Base-by-base conservation (phyloP, 2,329 filamentous ascomycete genomes). In the Pleoardoris graminearum region DNA sequence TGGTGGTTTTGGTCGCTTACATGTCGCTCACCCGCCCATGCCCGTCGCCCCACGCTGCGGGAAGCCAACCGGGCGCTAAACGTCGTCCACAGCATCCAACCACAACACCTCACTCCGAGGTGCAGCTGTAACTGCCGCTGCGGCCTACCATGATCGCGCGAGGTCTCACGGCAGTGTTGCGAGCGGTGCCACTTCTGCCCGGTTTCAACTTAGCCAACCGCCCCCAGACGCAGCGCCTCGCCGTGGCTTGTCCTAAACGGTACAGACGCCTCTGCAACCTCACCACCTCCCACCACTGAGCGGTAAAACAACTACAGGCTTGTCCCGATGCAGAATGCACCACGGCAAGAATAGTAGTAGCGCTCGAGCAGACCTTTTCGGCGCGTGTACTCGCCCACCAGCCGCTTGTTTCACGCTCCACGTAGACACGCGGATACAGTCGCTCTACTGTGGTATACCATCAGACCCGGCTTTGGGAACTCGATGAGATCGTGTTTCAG, bases 401-500 rank as follows among this genome's bases (percentile, higher is more conserved):
- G 57, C 59, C 65, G 63, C 67, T 65, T 63, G 70, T 73, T 73
- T 72, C 70, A 72, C 59, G 55, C 65, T 59, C 60, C 58, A 62
- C 60, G 63, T 62, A 65, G 59, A 58, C 64, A 60, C 16, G 12
- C 45, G 50, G 46, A 49, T 50, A 53, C 51, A 47, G 6, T 39
- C 46, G 58, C 65, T 61, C 57, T 59, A 52, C 52, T 22, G 56
- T 59, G 55, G 54, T 49, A 62, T 53, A 61, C 59, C 66, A 61
- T 54, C 58, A 55, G 58, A 47, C 63, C 63, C 54, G 53, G 55
- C 59, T 54, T 51, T 50, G 59, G 66, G 63, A 56, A 60, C 64
- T 65, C 62, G 65, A 65, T 67, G 64, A 55, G 43, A 69, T 71
- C 66, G 65, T 69, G 72, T 75, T 75, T 75, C 72, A 72, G 58